Base-by-base conservation (phyloP, 1,284 basidiomycete species). In the Erythrobasidium hasegawianum region DNA sequence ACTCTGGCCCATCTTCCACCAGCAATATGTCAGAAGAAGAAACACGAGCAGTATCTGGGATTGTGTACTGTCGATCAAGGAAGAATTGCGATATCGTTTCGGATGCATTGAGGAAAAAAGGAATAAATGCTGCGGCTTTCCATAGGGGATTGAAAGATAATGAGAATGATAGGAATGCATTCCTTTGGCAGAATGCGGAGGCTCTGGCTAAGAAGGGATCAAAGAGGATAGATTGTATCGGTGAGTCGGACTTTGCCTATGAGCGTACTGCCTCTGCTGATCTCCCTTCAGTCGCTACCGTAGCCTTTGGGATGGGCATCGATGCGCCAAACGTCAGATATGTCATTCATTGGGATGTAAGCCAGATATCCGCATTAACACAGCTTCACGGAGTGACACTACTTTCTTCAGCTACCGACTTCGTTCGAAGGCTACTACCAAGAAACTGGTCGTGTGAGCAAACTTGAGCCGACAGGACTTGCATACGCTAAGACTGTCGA, bases 231-330 rank as follows among this genome's bases (percentile, higher is more conserved):
- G 68, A 70, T 56, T 54, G 70, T 43, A 59, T 72, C 55, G 65
- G 70, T 70, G 16, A 85, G 88, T 68, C 79, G 87, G 16, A 20
- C 1, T 24, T 10, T 24, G n/a, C n/a, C n/a, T n/a, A n/a, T n/a
- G n/a, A n/a, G n/a, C n/a, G n/a, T n/a, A n/a, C n/a, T n/a, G n/a
- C n/a, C n/a, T n/a, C n/a, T n/a, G n/a, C n/a, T n/a, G n/a, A n/a
- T n/a, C n/a, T n/a, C n/a, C 45, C 82, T 77, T 81, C 83, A 24
- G 83, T 84, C 18, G 84, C 84, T 0, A 85, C 84, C 0, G 85
- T 92, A 47, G 90, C 90, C 1, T 93, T 93, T 72, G 90, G 66
- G 13, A 72, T 71, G 78, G 90, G 90, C 1, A 90, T 94, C 33
- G 90, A 94, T 76, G 90, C 91, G 76, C 78, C 84, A 1, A 85